Base-by-base conservation (phyloP, 306 rosid genomes). In the Erythrophleum fordii region DNA sequence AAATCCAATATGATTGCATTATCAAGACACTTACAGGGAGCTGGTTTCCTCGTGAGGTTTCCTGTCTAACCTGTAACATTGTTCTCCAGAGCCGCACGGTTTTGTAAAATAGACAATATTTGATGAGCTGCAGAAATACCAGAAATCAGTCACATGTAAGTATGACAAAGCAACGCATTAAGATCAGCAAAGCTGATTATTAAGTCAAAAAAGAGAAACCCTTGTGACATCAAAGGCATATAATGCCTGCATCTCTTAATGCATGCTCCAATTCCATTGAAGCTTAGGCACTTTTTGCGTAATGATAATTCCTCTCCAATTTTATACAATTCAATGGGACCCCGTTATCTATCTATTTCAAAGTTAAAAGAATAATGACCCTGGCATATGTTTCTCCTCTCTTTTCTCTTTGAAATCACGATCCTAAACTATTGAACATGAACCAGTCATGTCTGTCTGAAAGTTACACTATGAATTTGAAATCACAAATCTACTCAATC, bases 41-140 rank as follows among this genome's bases (percentile, higher is more conserved):
- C 73, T 66, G 17, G 26, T 56, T 72, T 81, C 23, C 39, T 64
- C 17, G 69, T 68, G 48, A 75, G 75, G 75, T 75, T 72, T 52
- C 28, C 48, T 23, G 35, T 42, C 83, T 77, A 58, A 77, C 86
- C 89, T 69, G 83, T 71, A 75, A 76, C 68, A 56, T 48, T 13
- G 69, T 73, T 83, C 69, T 68, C 84, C 53, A 26, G 76, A 69
- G 82, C 72, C 88, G 13, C 58, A n/a, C 92, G 91, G 26, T 81
- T 85, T 77, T 89, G 97, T 77, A 95, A 87, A 79, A 89, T 72
- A 69, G 91, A 89, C 91, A 95, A 80, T 72, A 95, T 95, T 82
- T 90, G 91, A 84, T 75, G 69, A 80, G 80, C 97, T 95, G 94
- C 97, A 88, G 61, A 80, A 69, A 64, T 64, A 65, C 55, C 80